Evolutionary conservation across 78 protist genomes (phyloP).

Genomic region (Dictyostelium discoideum): DNA sequence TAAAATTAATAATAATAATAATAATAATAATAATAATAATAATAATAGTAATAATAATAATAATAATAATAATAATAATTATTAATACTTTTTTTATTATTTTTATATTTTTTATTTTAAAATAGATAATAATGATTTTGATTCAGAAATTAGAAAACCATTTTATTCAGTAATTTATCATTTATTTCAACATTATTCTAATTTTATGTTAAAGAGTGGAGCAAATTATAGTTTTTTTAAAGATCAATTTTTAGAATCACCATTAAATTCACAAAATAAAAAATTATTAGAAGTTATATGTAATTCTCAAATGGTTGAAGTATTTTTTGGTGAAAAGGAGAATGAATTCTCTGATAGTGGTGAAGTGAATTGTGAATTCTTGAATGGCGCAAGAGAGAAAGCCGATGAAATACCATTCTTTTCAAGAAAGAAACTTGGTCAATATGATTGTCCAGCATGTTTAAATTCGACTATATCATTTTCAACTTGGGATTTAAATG

Average conservation of each 20-base stretch:
- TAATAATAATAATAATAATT: not conserved
- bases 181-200: conserved; percentile 43
- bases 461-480: conserved; percentile 7
- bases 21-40: too few species aligned
- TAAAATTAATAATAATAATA: too few species aligned
- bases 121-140: conserved; percentile 37
- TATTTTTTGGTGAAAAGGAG: conserved; percentile 64
- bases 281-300: conserved; percentile 40
- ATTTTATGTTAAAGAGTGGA: conserved; percentile 26
- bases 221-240: conserved; percentile 23
- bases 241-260: conserved; percentile 33
- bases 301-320: conserved; percentile 67
- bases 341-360: conserved; percentile 28
- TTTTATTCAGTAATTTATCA: conserved; percentile 77
- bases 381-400: conserved; percentile 12
- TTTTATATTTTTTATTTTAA: not conserved
- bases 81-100: too few species aligned
- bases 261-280: not conserved
- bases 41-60: too few species aligned
- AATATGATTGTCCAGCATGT: conserved; percentile 54
- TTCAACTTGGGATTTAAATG: conserved; percentile 4
- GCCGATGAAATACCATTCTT: conserved; percentile 19
- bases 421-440: conserved; percentile 20
- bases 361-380: conserved; percentile 18
- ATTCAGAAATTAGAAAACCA: conserved; percentile 54